phyloP scores from a whole-genome alignment of 2,329 filamentous ascomycete genomes.

The Alternaria sp. region DNA sequence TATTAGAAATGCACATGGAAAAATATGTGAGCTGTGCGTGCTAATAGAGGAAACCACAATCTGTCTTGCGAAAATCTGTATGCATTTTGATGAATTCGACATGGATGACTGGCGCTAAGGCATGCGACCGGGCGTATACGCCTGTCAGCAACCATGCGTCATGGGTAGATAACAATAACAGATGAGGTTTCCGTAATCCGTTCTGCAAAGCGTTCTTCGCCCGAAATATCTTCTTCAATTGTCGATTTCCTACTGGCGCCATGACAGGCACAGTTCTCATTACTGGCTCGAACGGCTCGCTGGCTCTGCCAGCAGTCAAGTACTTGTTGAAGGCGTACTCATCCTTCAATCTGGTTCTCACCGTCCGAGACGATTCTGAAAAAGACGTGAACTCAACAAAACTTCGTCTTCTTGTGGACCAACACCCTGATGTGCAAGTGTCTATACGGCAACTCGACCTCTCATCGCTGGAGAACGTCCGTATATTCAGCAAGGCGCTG shows the following conservation, averaged over 20 bases:
- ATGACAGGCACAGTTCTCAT: slow-evolving; percentile 6
- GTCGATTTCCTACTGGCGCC: neutral
- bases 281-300: slow-evolving; percentile 37
- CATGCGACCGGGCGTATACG: neutral
- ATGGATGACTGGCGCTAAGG: neutral
- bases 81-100: neutral
- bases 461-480: slow-evolving; percentile 18
- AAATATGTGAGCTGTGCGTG: neutral
- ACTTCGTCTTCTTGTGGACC: slow-evolving; percentile 17
- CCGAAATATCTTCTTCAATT: neutral
- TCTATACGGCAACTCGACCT: slow-evolving; percentile 30
- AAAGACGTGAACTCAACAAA: slow-evolving; percentile 28
- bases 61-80: neutral
- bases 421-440: slow-evolving; percentile 14
- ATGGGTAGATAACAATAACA: neutral
- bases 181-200: neutral
- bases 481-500: slow-evolving; percentile 19
- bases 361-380: slow-evolving; percentile 28
- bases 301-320: slow-evolving; percentile 28
- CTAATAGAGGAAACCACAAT: neutral
- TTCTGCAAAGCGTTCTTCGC: neutral
- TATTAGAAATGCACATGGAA: neutral
- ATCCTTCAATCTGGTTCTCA: slow-evolving; percentile 21
- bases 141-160: neutral
- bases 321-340: slow-evolving; percentile 27